Percentiles rank a stretch among this genome's conserved stretches.
phyloP scores from a whole-genome alignment of 345 rosid species.

The Nephelium lappaceum region DNA sequence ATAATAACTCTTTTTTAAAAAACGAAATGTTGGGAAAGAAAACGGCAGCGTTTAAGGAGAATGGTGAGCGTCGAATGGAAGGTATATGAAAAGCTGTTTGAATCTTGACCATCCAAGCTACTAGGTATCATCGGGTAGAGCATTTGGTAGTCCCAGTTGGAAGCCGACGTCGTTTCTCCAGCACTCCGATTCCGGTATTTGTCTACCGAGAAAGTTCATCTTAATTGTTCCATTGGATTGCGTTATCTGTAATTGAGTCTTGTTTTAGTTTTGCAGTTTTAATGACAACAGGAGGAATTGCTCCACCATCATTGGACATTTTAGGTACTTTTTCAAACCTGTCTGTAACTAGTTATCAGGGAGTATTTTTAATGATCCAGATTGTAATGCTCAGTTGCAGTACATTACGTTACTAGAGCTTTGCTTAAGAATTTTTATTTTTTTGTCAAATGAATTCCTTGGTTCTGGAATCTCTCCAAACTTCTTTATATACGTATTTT shows the following conservation, averaged over 20 bases:
- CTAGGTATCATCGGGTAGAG: no score
- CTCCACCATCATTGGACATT: conserved; percentile 67
- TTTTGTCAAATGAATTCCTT: neutral
- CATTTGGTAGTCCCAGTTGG: neutral
- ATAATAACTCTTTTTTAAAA: no score
- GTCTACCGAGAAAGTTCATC: neutral
- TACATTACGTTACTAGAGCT: neutral
- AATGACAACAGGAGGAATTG: conserved; percentile 37
- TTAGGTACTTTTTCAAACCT: conserved; percentile 51
- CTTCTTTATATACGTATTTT: neutral
- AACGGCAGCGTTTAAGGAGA: no score
- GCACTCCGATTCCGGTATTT: conserved; percentile 4
- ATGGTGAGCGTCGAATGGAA: no score
- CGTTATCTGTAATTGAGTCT: no score
- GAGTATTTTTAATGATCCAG: neutral
- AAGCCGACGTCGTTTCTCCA: conserved; percentile 14
- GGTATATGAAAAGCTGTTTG: no score
- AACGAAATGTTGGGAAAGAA: no score
- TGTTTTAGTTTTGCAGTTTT: no score
- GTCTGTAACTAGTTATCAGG: neutral
- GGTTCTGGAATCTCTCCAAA: neutral
- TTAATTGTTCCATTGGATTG: no score
- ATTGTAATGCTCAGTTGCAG: neutral
- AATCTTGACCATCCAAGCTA: no score
- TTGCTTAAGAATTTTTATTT: neutral